phyloP scores from a whole-genome alignment of 2,329 filamentous ascomycete species.

The Trichoderma pleuroti region DNA sequence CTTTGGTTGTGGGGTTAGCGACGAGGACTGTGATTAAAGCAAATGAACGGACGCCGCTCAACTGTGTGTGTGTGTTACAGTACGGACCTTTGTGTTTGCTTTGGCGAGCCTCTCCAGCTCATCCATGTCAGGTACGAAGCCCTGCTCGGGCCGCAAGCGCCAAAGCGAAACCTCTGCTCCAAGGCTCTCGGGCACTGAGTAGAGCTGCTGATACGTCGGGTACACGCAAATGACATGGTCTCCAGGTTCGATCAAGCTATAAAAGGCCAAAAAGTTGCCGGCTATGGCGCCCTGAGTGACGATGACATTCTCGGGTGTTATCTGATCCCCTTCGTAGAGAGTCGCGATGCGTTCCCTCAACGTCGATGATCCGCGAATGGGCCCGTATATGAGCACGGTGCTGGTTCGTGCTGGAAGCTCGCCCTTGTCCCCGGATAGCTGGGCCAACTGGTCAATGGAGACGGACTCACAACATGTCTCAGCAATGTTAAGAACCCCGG shows the following conservation, averaged over 20 bases:
- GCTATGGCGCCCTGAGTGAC: conserved; percentile 77
- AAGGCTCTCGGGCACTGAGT: conserved; percentile 67
- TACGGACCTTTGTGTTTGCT: conserved; percentile 64
- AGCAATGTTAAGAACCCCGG: conserved; percentile 64
- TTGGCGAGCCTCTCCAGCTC: conserved; percentile 64
- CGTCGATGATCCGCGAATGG: conserved; percentile 63
- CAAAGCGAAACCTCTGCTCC: conserved; percentile 76
- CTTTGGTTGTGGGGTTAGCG: conserved; percentile 55
- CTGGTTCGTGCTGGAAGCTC: conserved; percentile 45
- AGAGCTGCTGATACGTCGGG: conserved; percentile 83
- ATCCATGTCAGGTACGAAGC: conserved; percentile 63
- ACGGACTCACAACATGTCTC: conserved; percentile 77
- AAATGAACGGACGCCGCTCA: not conserved
- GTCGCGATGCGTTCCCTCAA: conserved; percentile 63
- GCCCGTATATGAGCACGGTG: conserved; percentile 66
- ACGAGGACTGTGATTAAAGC: conserved; percentile 22
- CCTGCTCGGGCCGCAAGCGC: conserved; percentile 62
- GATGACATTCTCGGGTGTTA: conserved; percentile 59
- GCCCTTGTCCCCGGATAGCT: conserved; percentile 54
- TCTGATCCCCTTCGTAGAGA: conserved; percentile 56
- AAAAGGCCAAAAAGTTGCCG: conserved; percentile 79
- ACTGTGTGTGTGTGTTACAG: conserved; percentile 5
- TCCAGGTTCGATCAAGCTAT: conserved; percentile 65
- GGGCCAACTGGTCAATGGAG: conserved; percentile 64
- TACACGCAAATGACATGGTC: conserved; percentile 86